Base-by-base conservation (phyloP, 495 filamentous ascomycete species). In the Aspergillus homomorphus region DNA sequence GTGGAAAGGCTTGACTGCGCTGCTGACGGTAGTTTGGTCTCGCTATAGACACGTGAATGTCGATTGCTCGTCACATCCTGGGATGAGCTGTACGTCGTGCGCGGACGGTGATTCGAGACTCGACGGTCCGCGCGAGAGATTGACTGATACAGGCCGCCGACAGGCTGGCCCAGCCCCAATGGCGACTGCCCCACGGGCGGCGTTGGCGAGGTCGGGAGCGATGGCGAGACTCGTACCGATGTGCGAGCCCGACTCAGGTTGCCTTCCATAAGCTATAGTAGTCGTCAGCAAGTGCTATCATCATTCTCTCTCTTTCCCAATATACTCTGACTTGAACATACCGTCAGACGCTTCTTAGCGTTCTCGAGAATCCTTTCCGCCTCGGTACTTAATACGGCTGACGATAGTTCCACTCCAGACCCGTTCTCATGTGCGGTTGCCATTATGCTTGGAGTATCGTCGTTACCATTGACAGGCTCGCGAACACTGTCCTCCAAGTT, bases 361-460 rank as follows among this genome's bases (percentile, higher is more conserved):
- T 95, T 95, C 38, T 90, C 89, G 45, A 96, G 77, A 68, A 96
- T 96, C 58, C 89, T 77, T 69, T 96, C 92, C 12, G 92, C 92
- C 64, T 90, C 81, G 58, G 85, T 86, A 66, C 89, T 94, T 68
- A 96, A 68, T 7, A 89, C 85, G 14, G 82, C 85, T 46, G 86
- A 87, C 23, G 90, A 88, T 62, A 85, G 82, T 41, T 73, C 74
- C 49, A 83, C 80, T 42, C 78, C 79, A 16, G 72, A 68, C 9
- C 67, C 69, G 12, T 60, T 64, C 59, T 66, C 70, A 30, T 64
- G 68, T 45, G 65, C 62, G 45, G 66, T 63, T 30, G 69, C 57
- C 22, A 64, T 61, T 12, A 66, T 45, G 12, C 60, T 66, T 20
- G 53, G 21, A 22, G 28, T 49, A 18, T 55, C 24, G 14, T 33